Percentiles rank a stretch among this genome's conserved stretches.
Conservation (phyloP, 2,329 filamentous ascomycete species). For the Coniochaeta sp. region DNA sequence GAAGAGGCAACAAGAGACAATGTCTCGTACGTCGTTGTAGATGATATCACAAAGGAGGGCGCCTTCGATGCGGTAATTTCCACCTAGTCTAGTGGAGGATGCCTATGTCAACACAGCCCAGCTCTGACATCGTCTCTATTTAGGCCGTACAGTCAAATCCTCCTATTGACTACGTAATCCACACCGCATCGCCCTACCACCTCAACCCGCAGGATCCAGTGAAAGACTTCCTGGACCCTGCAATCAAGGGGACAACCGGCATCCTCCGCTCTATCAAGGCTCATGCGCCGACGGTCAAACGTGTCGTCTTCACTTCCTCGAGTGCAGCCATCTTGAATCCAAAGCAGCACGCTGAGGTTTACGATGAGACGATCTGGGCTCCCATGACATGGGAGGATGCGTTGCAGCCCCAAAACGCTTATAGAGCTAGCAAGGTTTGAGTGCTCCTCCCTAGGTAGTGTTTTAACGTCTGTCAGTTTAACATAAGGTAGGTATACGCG, state of each 20-base stretch:
- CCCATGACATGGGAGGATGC: conserved; percentile 28
- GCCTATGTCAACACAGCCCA: neutral
- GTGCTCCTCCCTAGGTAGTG: neutral
- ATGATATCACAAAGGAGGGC: conserved; percentile 61
- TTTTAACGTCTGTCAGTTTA: neutral
- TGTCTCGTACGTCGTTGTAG: conserved; percentile 48
- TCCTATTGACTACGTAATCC: conserved; percentile 65
- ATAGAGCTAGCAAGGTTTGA: conserved; percentile 30
- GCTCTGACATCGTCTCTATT: neutral
- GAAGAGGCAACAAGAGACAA: conserved; percentile 25
- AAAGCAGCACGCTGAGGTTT: conserved; percentile 24
- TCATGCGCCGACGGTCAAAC: conserved; percentile 45
- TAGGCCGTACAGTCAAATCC: conserved; percentile 30
- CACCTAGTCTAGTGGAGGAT: neutral
- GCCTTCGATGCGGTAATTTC: conserved; percentile 54
- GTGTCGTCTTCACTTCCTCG: conserved; percentile 49
- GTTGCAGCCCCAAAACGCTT: conserved; percentile 18
- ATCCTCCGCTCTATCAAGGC: conserved; percentile 39
- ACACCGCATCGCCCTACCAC: conserved; percentile 70
- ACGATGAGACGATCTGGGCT: conserved; percentile 31
- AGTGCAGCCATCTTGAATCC: conserved; percentile 35
- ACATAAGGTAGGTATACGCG: conserved; percentile 37
- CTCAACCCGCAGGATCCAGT: conserved; percentile 48
- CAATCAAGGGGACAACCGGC: conserved; percentile 42
- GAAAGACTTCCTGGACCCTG: conserved; percentile 44